Percentiles rank a stretch among this genome's conserved stretches.
phyloP scores from a whole-genome alignment of 2,329 filamentous ascomycete genomes.

The Fusarium staphyleae region DNA sequence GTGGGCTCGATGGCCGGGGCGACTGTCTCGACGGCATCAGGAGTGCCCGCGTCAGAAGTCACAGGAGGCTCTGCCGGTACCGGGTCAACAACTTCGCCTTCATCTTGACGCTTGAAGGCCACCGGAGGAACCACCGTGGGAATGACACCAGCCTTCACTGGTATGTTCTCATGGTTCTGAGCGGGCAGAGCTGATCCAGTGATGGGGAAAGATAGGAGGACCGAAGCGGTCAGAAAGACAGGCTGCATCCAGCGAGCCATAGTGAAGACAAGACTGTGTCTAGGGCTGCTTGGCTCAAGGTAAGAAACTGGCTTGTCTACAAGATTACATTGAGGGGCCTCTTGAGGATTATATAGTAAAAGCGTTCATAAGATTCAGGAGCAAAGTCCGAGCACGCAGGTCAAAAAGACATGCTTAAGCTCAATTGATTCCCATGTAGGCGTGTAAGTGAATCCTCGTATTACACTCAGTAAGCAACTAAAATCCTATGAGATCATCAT shows the following conservation, averaged over 20 bases:
- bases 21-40: no score
- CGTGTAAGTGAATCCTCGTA: background rate
- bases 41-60: background rate
- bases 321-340: background rate
- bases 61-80: background rate
- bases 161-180: background rate
- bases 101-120: conserved; percentile 10
- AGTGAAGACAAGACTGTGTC: background rate
- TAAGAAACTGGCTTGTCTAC: background rate
- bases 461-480: background rate
- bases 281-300: background rate
- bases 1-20: background rate
- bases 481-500: background rate
- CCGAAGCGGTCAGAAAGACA: conserved; percentile 7
- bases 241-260: conserved; percentile 13
- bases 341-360: background rate
- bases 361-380: background rate
- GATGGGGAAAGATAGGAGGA: conserved; percentile 2
- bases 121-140: background rate
- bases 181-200: conserved; percentile 1
- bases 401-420: background rate
- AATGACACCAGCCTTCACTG: background rate
- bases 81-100: background rate
- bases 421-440: background rate
- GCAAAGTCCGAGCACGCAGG: background rate